phyloP scores from a whole-genome alignment of 345 rosid genomes.

The Cardamine chenopodiifolia region DNA sequence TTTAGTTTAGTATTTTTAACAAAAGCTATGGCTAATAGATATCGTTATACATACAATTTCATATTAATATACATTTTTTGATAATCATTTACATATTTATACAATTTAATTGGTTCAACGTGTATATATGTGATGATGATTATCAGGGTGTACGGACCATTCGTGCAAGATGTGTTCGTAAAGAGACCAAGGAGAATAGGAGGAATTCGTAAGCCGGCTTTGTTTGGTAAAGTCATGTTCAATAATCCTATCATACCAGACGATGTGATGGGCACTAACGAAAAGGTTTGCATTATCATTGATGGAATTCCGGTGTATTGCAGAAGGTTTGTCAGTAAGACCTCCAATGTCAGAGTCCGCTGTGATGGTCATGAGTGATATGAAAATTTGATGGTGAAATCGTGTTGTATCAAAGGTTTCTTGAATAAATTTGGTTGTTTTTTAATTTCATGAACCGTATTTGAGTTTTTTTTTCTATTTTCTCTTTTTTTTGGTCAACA shows the following conservation, averaged over 20 bases:
- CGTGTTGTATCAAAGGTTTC: neutral
- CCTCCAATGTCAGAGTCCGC: no score
- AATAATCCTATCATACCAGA: neutral
- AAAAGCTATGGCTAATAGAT: neutral
- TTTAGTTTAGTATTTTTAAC: neutral
- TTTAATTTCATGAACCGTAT: neutral
- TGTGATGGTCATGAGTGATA: constrained; percentile 1
- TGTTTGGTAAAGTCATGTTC: constrained; percentile 27
- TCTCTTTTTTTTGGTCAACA: neutral
- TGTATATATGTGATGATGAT: constrained; percentile 1
- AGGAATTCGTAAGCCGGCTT: neutral
- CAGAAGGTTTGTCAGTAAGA: neutral
- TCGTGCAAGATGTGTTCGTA: neutral
- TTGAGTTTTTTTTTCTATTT: neutral
- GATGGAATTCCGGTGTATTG: neutral
- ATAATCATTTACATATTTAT: neutral
- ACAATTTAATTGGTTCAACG: neutral
- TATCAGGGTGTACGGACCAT: neutral
- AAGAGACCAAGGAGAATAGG: neutral
- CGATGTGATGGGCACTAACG: neutral
- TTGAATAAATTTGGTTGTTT: neutral
- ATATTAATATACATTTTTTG: neutral
- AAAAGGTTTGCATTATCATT: neutral
- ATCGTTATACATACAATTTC: neutral
- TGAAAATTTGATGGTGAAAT: neutral